These are phyloP conservation scores for Backusella luteola DNA, from an alignment of 192 early-diverging fungal species.

Conservation along the genomic window DNA sequence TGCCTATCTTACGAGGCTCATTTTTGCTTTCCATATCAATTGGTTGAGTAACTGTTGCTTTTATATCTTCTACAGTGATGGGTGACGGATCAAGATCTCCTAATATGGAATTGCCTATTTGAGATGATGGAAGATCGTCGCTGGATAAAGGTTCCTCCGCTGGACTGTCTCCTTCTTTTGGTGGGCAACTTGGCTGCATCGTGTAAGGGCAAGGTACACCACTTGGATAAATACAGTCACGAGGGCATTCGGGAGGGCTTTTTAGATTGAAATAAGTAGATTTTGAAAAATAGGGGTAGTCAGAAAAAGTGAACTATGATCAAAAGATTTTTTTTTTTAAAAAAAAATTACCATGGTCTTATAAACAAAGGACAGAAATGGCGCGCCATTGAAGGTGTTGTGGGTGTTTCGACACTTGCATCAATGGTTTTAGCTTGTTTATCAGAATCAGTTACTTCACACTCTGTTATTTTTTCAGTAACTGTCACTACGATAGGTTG, in stretches of 20 bases:
- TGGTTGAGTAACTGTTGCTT: not conserved
- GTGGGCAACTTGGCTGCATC: not conserved
- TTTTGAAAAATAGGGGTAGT: not conserved
- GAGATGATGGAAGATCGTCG: not conserved
- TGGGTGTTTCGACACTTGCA: not conserved
- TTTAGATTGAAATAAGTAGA: not conserved
- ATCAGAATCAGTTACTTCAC: not conserved
- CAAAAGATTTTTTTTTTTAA: not conserved
- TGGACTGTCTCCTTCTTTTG: not conserved
- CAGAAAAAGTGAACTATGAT: not conserved
- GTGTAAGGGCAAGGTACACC: constrained; percentile 4
- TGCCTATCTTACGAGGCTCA: not conserved
- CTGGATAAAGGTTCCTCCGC: not conserved
- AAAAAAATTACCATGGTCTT: not conserved
- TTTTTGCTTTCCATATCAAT: not conserved
- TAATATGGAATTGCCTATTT: not conserved
- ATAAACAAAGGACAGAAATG: not conserved
- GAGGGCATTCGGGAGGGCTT: constrained; percentile 9
- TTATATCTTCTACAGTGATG: not conserved
- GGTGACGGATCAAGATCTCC: not conserved
- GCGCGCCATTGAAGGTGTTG: not conserved
- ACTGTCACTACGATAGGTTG: not conserved
- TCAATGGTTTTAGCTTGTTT: no score
- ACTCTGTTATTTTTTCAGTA: not conserved
- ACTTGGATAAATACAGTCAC: not conserved